Base-by-base conservation (phyloP, 768 basidiomycete species). In the Kwoniella sp. region DNA sequence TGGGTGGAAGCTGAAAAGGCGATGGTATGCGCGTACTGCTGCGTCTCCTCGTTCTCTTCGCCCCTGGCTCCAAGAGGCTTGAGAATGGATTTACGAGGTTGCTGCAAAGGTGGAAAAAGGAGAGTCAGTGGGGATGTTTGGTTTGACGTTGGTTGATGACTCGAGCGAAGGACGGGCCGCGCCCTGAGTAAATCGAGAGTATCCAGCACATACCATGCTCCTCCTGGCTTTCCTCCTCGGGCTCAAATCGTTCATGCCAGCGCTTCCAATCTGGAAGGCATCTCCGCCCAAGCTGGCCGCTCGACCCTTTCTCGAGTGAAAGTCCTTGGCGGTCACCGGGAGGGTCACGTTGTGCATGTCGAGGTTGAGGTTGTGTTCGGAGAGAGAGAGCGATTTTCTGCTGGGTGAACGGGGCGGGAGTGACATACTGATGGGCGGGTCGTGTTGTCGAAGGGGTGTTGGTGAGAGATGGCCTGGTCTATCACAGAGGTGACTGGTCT, bases 41-140 rank as follows among this genome's bases (percentile, higher is more conserved):
- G 32, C 6, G 49, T 41, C 14, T 37, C 29, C 8, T 58, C 46
- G 14, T 63, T 46, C 22, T 59, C 59, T 23, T 48, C 52, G 17
- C 31, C 27, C n/a, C 29, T 25, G 9, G 25, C 1, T 9, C 20
- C 6, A 8, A 59, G 31, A 6, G 56, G 34, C 48, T 72, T 72
- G 17, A 72, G 50, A 26, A 72, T 72, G 1, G 68, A 70, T 54
- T 72, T 72, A 4, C 70, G 42, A 1, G 70, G 70, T 70, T 69
- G 57, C 69, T 69, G 37, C 8, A 28, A 31, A 33, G 37, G 23
- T 19, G 12, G 11, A 38, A 19, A 5, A 38, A n/a, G n/a, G n/a
- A n/a, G n/a, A n/a, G n/a, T n/a, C n/a, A n/a, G n/a, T n/a, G n/a
- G n/a, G n/a, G n/a, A n/a, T n/a, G n/a, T n/a, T n/a, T n/a, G n/a